Conservation (phyloP, 176 grass and related monocot genomes). For the Poa pratensis region DNA sequence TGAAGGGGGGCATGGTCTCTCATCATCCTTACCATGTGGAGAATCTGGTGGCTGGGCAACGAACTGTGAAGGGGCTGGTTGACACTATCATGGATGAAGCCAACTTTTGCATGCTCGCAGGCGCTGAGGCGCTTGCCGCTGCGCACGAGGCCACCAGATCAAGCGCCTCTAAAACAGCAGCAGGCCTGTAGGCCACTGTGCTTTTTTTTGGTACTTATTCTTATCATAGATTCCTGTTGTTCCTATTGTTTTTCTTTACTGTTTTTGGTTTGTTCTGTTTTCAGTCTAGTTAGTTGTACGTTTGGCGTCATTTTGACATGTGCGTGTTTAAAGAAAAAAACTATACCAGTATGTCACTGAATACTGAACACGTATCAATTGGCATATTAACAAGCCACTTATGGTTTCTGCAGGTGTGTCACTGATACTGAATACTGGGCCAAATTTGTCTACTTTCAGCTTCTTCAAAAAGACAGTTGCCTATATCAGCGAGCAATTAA, state of each 20-base stretch:
- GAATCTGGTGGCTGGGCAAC: neutral
- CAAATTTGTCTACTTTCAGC: neutral
- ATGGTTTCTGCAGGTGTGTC: neutral
- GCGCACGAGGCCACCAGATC: too few species aligned
- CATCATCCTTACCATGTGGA: neutral
- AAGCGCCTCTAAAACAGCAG: too few species aligned
- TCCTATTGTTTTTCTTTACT: neutral
- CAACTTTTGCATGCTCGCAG: too few species aligned
- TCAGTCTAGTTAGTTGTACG: neutral
- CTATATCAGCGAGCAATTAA: neutral
- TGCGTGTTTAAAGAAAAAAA: neutral
- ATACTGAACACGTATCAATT: neutral
- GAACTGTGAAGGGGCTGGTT: neutral
- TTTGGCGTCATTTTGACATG: neutral
- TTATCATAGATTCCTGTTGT: neutral
- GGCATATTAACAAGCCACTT: neutral
- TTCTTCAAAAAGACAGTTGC: neutral
- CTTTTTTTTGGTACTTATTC: neutral
- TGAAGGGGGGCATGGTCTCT: neutral
- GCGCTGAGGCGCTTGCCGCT: too few species aligned
- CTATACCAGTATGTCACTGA: neutral
- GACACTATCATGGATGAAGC: neutral
- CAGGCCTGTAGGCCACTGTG: neutral
- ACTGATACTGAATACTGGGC: neutral
- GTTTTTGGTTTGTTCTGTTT: neutral